These are phyloP conservation scores for Colletotrichum higginsianum DNA, from an alignment of 2,329 filamentous ascomycete species.

Conservation along the genomic window DNA sequence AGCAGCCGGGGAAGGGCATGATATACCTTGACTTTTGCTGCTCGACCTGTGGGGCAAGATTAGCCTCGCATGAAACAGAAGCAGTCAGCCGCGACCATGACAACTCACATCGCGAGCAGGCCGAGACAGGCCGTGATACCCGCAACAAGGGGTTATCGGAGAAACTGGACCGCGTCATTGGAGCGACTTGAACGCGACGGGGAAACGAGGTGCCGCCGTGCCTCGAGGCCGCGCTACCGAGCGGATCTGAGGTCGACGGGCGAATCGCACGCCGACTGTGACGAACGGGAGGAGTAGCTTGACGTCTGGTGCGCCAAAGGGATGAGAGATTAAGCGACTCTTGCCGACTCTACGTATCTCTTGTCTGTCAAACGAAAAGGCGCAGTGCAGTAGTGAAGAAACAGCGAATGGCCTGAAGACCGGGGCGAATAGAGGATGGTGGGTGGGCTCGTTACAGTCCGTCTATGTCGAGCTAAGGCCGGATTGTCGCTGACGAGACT, in stretches of 20 bases:
- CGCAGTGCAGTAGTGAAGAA: background rate
- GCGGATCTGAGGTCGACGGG: background rate
- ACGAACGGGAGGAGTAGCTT: background rate
- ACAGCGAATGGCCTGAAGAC: background rate
- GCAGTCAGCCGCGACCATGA: constrained; percentile 38
- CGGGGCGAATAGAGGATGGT: background rate
- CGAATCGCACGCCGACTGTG: background rate
- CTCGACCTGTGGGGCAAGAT: constrained; percentile 69
- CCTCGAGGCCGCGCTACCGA: constrained; percentile 24
- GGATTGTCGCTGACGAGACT: constrained; percentile 10
- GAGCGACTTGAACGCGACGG: constrained; percentile 23
- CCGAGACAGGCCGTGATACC: constrained; percentile 85
- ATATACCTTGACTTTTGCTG: constrained; percentile 89
- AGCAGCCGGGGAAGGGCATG: background rate
- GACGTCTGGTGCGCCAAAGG: background rate
- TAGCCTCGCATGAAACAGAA: constrained; percentile 39
- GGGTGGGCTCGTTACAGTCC: background rate
- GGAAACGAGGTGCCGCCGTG: constrained; percentile 29
- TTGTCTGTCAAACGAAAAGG: background rate
- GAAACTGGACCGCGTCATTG: constrained; percentile 64
- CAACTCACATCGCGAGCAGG: constrained; percentile 80
- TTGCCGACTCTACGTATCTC: background rate
- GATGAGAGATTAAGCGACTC: background rate
- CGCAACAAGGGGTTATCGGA: constrained; percentile 73
- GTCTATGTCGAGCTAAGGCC: background rate